Conservation (phyloP, 331 rosid species). For the Pyracantha coccinea region DNA sequence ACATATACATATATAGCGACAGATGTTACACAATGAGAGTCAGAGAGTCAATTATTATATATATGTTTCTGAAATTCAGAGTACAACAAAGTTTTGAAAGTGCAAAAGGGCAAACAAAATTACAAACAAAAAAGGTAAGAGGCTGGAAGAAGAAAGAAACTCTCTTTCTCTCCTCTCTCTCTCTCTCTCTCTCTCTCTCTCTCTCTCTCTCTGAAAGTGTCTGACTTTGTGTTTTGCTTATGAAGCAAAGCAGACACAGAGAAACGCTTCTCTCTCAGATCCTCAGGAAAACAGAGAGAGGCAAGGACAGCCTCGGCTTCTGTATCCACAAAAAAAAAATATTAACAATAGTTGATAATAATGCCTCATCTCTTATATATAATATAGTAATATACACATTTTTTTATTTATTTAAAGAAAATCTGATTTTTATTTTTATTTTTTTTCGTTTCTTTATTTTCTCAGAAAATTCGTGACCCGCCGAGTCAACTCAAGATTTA, state of each 20-base stretch:
- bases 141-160: background rate
- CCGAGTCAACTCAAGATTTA: background rate
- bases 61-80: background rate
- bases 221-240: background rate
- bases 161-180: background rate
- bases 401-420: background rate
- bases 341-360: background rate
- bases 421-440: background rate
- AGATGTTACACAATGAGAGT: constrained; percentile 27
- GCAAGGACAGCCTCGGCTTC: constrained; percentile 37
- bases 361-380: background rate
- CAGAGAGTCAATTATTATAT: background rate
- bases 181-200: background rate
- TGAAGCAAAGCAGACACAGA: constrained; percentile 17
- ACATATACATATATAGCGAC: background rate
- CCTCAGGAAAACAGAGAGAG: constrained; percentile 18
- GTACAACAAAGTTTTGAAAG: background rate
- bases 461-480: background rate
- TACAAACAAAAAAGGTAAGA: background rate
- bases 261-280: constrained; percentile 6
- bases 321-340: constrained; percentile 43
- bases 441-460: background rate
- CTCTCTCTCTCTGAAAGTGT: background rate
- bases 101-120: background rate
- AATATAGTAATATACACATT: background rate